These are phyloP conservation scores for Tuctoria greenei DNA, from an alignment of 176 grass and related monocot genomes.

Conservation along the genomic window DNA sequence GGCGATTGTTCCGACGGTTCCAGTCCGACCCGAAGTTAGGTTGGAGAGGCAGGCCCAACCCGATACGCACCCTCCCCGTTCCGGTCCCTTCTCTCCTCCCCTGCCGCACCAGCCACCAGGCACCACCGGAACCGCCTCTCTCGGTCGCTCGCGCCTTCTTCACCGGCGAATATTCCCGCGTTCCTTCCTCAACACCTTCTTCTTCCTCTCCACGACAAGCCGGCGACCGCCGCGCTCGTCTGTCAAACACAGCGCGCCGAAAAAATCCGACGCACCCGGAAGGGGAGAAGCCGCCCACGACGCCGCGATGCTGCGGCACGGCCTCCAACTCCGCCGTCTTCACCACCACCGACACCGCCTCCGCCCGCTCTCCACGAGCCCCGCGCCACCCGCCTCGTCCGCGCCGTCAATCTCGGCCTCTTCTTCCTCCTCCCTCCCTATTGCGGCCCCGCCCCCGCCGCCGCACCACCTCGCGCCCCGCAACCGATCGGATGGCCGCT, in stretches of 20 bases:
- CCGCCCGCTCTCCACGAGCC: slow-evolving; percentile 27
- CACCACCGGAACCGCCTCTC: slow-evolving; percentile 8
- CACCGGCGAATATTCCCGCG: slow-evolving; percentile 49
- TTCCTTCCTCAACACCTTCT: slow-evolving; percentile 10
- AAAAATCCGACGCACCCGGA: not conserved
- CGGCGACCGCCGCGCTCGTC: slow-evolving; percentile 22
- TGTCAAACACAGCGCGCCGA: not conserved
- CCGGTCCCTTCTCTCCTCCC: not conserved
- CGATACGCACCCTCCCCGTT: not conserved
- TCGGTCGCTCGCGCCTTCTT: not conserved
- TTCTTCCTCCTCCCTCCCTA: slow-evolving; percentile 22
- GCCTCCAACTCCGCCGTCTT: slow-evolving; percentile 31
- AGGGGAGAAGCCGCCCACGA: not conserved
- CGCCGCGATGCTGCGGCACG: slow-evolving; percentile 49
- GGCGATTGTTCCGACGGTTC: not conserved
- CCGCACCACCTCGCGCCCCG: slow-evolving; percentile 54
- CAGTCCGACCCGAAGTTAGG: slow-evolving; percentile 16
- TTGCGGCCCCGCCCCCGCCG: slow-evolving; percentile 13
- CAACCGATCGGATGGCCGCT: slow-evolving; percentile 34
- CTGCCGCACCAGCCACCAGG: not conserved
- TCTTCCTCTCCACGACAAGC: slow-evolving; percentile 42
- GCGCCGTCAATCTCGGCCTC: slow-evolving; percentile 24
- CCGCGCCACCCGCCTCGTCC: slow-evolving; percentile 1
- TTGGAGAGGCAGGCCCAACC: slow-evolving; percentile 19
- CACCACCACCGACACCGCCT: slow-evolving; percentile 29